These are phyloP conservation scores for Kodamaea sagamina DNA, from an alignment of 805 yeast species.

Conservation along the genomic window DNA sequence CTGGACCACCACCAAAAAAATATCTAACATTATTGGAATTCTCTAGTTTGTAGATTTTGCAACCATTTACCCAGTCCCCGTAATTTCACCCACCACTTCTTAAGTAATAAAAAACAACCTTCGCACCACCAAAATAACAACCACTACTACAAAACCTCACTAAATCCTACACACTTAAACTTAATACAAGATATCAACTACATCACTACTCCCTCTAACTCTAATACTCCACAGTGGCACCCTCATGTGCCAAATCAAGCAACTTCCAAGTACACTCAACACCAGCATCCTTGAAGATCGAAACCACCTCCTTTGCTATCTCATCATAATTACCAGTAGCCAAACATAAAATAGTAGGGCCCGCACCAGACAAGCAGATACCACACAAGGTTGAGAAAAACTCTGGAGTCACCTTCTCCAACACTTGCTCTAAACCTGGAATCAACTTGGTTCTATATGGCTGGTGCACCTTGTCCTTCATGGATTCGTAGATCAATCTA, in stretches of 20 bases:
- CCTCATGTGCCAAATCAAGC: slow-evolving; percentile 84
- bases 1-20: too few species aligned
- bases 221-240: slow-evolving; percentile 57
- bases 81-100: too few species aligned
- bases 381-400: slow-evolving; percentile 86
- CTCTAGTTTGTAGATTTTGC: too few species aligned
- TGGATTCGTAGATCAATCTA: slow-evolving; percentile 82
- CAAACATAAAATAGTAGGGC: slow-evolving; percentile 92
- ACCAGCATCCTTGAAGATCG: slow-evolving; percentile 62
- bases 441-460: slow-evolving; percentile 92
- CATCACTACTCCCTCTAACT: not conserved
- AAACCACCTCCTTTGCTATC: slow-evolving; percentile 76
- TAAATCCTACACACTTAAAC: too few species aligned
- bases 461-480: slow-evolving; percentile 96
- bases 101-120: too few species aligned
- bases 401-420: slow-evolving; percentile 76
- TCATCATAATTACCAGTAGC: slow-evolving; percentile 86
- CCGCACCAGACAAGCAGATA: slow-evolving; percentile 95
- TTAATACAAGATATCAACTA: not conserved
- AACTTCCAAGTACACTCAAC: slow-evolving; percentile 82
- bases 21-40: too few species aligned
- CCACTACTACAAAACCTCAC: too few species aligned
- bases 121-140: too few species aligned
- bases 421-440: slow-evolving; percentile 85
- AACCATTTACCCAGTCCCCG: too few species aligned